Evolutionary conservation across 495 filamentous ascomycete species (phyloP), one percentile per base, ranked within the genome.

Genomic region (Saxophila tyrrhenica): DNA sequence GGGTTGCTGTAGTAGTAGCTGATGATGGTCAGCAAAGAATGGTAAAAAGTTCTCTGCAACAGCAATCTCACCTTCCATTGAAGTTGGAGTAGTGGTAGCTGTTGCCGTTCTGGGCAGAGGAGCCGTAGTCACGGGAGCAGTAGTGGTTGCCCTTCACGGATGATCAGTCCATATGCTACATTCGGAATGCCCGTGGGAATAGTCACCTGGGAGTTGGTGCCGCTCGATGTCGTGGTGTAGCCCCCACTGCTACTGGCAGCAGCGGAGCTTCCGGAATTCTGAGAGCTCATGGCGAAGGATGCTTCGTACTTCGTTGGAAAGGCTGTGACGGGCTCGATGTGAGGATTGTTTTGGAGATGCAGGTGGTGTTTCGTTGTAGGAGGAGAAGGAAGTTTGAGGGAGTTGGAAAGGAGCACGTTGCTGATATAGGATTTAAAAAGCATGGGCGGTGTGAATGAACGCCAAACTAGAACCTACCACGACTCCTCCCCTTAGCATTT

Each of bases 1-100:
- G 76, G 64, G 64, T 80, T 81, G 48, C 71, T 76, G 65, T 79
- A 80, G 59, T 80, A 78, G 70, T 80, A 81, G 16, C 16, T 35
- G 5, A 5, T 7, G 5, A 35, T 35, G 13, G 29, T 35, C 29
- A 35, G 29, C 29, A 35, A 7, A 35, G 13, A 5, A 35, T n/a
- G n/a, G n/a, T n/a, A n/a, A n/a, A n/a, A n/a, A n/a, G n/a, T n/a
- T n/a, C n/a, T n/a, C n/a, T n/a, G n/a, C n/a, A n/a, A 35, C 13
- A 35, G 29, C 29, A 35, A 13, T 7, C 29, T 7, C 13, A 35
- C 29, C 70, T 74, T 13, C 77, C 74, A 51, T 80, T 52, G 72
- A 46, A 55, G 64, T 79, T 80, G 44, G 75, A 78, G 51, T 79
- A 80, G 61, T 79, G 76, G 63, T 79, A 80, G 0, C 73, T 62